A percentile compares a stretch with the other conserved stretches of the same genome.
phyloP scores from a whole-genome alignment of 306 rosid genomes.

The Cicer judaicum region DNA sequence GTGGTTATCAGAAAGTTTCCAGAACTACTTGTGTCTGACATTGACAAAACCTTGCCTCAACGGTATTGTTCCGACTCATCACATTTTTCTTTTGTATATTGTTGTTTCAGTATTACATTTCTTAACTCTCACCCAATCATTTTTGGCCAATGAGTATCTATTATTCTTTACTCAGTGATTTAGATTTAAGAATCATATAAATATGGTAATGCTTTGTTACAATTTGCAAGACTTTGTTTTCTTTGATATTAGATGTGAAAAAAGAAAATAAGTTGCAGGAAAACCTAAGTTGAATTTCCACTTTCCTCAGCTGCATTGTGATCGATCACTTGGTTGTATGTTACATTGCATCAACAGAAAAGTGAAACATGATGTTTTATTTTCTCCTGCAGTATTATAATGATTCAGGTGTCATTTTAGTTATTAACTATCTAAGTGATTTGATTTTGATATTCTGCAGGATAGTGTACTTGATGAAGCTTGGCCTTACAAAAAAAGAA shows the following conservation, averaged over 20 bases:
- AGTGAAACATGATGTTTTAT: slow-evolving; percentile 30
- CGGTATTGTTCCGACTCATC: slow-evolving; percentile 58
- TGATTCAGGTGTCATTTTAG: slow-evolving; percentile 24
- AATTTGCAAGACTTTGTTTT: slow-evolving; percentile 26
- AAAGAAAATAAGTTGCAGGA: slow-evolving; percentile 18
- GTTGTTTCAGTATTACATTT: slow-evolving; percentile 25
- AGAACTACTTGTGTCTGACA: slow-evolving; percentile 75
- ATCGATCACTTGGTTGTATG: not conserved
- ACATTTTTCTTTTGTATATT: slow-evolving; percentile 13
- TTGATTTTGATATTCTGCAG: slow-evolving; percentile 52
- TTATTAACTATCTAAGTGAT: slow-evolving; percentile 33
- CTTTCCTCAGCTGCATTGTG: slow-evolving; percentile 26
- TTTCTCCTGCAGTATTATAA: slow-evolving; percentile 4
- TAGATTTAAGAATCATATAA: slow-evolving; percentile 20
- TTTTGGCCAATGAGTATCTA: slow-evolving; percentile 23
- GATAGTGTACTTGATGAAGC: slow-evolving; percentile 65
- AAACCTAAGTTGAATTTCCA: slow-evolving; percentile 14
- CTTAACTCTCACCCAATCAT: slow-evolving; percentile 18
- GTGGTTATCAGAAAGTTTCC: slow-evolving; percentile 84
- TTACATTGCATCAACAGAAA: slow-evolving; percentile 25
- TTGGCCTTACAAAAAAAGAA: slow-evolving; percentile 71
- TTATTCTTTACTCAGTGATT: slow-evolving; percentile 11
- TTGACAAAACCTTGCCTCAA: slow-evolving; percentile 67
- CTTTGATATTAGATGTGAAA: slow-evolving; percentile 26
- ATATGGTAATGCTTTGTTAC: slow-evolving; percentile 21